Conservation (phyloP, 305 asterid genomes). For the Rubia tinctorum region DNA sequence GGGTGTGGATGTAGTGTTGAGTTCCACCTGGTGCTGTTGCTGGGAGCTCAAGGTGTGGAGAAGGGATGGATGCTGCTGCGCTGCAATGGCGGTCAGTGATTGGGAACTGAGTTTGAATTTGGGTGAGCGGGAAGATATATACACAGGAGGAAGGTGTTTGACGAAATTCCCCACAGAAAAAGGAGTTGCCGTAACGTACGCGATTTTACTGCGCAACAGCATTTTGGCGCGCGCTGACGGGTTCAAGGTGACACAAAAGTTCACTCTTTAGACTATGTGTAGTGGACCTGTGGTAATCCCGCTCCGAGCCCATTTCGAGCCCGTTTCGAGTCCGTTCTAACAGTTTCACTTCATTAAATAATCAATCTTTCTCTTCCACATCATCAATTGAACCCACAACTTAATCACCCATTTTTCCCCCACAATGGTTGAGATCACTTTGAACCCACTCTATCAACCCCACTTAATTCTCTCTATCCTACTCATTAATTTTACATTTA, state of each 20-base stretch:
- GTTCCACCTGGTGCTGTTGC: constrained; percentile 58
- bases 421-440: too few relatives aligned
- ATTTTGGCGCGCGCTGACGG: constrained; percentile 34
- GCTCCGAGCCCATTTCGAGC: too few relatives aligned
- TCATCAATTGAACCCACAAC: too few relatives aligned
- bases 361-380: too few relatives aligned
- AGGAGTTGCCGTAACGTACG: constrained; percentile 13
- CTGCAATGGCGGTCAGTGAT: constrained; percentile 19
- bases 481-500: too few relatives aligned
- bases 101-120: constrained; percentile 24
- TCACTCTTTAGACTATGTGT: too few relatives aligned
- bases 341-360: too few relatives aligned
- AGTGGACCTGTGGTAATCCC: too few relatives aligned
- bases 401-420: too few relatives aligned
- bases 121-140: constrained; percentile 23
- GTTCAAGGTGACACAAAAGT: not conserved
- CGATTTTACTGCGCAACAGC: constrained; percentile 27
- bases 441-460: too few relatives aligned
- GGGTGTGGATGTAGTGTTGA: constrained; percentile 56
- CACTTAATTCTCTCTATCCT: too few relatives aligned
- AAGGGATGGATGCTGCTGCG: constrained; percentile 25
- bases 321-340: too few relatives aligned
- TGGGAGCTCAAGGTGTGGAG: constrained; percentile 39
- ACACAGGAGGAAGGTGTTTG: constrained; percentile 53
- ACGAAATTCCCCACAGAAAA: constrained; percentile 47